Evolutionary conservation across 371 early-diverging fungal genomes (phyloP).

Genomic region (Haplosporangium sp.): DNA sequence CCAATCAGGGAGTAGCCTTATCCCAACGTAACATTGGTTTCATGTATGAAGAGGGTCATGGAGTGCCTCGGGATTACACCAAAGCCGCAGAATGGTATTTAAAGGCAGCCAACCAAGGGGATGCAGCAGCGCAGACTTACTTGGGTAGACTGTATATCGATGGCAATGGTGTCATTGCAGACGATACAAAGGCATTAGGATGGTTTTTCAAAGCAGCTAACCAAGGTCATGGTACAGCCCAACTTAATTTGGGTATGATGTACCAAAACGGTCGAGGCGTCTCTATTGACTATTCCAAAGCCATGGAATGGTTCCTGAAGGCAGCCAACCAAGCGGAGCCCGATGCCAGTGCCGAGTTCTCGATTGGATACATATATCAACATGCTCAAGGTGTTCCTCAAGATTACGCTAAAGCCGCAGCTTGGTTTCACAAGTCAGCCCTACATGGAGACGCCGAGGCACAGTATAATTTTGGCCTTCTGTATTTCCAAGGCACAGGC

Average conservation of each 20-base stretch:
- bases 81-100: neutral
- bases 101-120: neutral
- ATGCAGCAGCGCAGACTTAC: neutral
- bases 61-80: neutral
- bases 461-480: too few relatives aligned
- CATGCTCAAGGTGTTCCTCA: neutral
- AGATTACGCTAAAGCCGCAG: neutral
- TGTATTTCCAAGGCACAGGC: too few relatives aligned
- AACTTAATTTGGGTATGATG: neutral
- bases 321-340: neutral
- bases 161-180: neutral
- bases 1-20: neutral
- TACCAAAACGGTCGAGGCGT: neutral
- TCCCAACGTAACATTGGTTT: neutral
- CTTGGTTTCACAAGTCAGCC: neutral
- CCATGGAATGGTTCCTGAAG: neutral
- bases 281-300: neutral
- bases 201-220: neutral
- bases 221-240: neutral
- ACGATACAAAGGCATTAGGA: neutral
- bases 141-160: neutral
- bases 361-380: neutral
- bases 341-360: neutral
- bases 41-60: neutral
- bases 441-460: neutral